Evolutionary conservation across 2,329 filamentous ascomycete species (phyloP).

Genomic region (Colletotrichum spaethianum): DNA sequence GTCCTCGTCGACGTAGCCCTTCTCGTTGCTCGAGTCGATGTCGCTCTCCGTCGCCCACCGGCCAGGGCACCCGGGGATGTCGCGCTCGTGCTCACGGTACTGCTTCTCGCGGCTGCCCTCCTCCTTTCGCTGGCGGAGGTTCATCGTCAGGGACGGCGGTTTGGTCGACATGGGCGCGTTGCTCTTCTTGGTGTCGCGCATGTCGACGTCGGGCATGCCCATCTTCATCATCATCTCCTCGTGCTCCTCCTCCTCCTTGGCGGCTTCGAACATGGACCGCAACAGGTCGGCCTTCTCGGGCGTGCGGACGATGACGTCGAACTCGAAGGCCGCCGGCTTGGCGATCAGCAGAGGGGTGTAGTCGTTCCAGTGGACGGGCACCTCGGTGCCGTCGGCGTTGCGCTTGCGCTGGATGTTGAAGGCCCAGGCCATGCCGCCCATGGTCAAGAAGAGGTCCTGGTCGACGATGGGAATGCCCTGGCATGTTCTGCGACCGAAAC

Average conservation of each 20-base stretch:
- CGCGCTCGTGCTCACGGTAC: slow-evolving; percentile 39
- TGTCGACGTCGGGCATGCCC: slow-evolving; percentile 38
- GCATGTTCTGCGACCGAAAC: slow-evolving; percentile 67
- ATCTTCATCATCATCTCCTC: slow-evolving; percentile 46
- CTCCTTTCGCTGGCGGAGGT: slow-evolving; percentile 33
- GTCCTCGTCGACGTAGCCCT: slow-evolving; percentile 39
- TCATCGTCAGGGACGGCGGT: slow-evolving; percentile 24
- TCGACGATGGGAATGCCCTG: slow-evolving; percentile 59
- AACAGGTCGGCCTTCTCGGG: slow-evolving; percentile 46
- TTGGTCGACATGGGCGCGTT: slow-evolving; percentile 7
- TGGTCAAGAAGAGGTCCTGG: slow-evolving; percentile 57
- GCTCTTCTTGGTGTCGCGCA: slow-evolving; percentile 28
- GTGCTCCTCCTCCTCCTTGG: slow-evolving; percentile 50
- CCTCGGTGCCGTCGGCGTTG: slow-evolving; percentile 43
- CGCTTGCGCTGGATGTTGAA: slow-evolving; percentile 53
- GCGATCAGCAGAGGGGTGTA: slow-evolving; percentile 60
- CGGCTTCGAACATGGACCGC: slow-evolving; percentile 53
- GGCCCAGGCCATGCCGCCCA: slow-evolving; percentile 56
- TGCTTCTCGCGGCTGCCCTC: slow-evolving; percentile 34
- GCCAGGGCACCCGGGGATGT: slow-evolving; percentile 39
- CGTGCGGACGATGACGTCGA: slow-evolving; percentile 52
- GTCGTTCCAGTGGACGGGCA: slow-evolving; percentile 60
- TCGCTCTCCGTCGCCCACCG: slow-evolving; percentile 41
- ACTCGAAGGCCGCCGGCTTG: slow-evolving; percentile 57
- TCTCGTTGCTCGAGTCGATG: slow-evolving; percentile 38